These are phyloP conservation scores for Davidsoniella eucalypti DNA, from an alignment of 2,329 filamentous ascomycete species.

Conservation along the genomic window DNA sequence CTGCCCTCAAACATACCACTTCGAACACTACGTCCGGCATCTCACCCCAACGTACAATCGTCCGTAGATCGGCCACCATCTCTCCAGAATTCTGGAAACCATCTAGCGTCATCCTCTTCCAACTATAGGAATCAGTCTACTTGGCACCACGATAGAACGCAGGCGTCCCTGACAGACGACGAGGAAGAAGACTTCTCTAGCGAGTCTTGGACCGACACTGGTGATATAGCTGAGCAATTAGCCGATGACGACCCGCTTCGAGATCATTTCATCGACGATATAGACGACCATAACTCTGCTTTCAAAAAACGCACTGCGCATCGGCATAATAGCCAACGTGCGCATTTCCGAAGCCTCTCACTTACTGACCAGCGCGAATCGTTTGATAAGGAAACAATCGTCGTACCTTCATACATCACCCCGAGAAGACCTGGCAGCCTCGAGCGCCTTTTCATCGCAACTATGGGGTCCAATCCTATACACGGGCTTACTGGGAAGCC, in stretches of 20 bases:
- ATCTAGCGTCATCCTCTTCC: slow-evolving; percentile 15
- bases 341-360: slow-evolving; percentile 34
- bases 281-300: slow-evolving; percentile 45
- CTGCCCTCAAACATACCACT: slow-evolving; percentile 77
- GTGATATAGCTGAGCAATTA: slow-evolving; percentile 84
- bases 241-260: slow-evolving; percentile 69
- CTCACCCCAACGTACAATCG: not conserved
- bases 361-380: slow-evolving; percentile 16
- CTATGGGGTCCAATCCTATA: slow-evolving; percentile 72
- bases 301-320: too few species aligned
- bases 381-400: slow-evolving; percentile 60
- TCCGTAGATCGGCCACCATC: not conserved
- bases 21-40: slow-evolving; percentile 42
- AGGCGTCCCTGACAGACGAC: slow-evolving; percentile 14
- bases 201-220: slow-evolving; percentile 74
- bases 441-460: slow-evolving; percentile 56
- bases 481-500: slow-evolving; percentile 93
- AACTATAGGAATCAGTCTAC: slow-evolving; percentile 4
- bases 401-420: slow-evolving; percentile 50
- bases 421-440: slow-evolving; percentile 45
- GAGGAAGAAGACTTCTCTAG: slow-evolving; percentile 45
- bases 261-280: slow-evolving; percentile 47
- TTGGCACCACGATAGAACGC: slow-evolving; percentile 3
- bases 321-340: slow-evolving; percentile 22
- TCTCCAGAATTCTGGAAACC: slow-evolving; percentile 26